Conservation (phyloP, 1,139 yeast species). For the Pneumocystis sp. region DNA sequence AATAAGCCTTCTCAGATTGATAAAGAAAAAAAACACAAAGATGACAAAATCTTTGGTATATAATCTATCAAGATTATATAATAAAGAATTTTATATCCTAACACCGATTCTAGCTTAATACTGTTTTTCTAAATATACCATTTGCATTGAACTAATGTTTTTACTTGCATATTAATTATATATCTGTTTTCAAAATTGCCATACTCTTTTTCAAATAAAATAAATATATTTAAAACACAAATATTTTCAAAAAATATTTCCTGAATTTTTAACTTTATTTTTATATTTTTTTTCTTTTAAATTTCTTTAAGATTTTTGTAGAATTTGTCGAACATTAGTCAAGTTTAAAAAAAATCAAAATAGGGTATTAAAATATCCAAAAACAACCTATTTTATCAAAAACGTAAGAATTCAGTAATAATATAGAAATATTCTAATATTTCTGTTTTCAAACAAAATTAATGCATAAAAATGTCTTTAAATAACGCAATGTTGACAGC, state of each 20-base stretch:
- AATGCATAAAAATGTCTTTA: background rate
- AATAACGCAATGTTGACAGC: background rate
- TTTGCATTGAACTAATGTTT: background rate
- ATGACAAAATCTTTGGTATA: background rate
- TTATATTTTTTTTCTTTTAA: background rate
- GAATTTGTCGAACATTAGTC: background rate
- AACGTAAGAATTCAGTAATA: background rate
- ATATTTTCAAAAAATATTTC: background rate
- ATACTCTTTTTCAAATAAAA: background rate
- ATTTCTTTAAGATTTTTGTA: background rate
- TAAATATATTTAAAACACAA: background rate
- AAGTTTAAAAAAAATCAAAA: background rate
- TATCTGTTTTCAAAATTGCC: background rate
- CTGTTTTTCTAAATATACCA: background rate
- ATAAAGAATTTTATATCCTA: background rate
- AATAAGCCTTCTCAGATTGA: background rate
- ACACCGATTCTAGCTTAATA: background rate
- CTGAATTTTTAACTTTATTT: background rate
- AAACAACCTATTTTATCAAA: background rate
- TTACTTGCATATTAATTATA: background rate
- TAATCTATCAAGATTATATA: background rate
- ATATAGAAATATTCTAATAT: background rate
- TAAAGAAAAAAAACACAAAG: background rate
- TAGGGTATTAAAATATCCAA: background rate
- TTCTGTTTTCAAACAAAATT: background rate